Conservation (phyloP, 768 basidiomycete species). For the Tricholoma bakamatsutake region DNA sequence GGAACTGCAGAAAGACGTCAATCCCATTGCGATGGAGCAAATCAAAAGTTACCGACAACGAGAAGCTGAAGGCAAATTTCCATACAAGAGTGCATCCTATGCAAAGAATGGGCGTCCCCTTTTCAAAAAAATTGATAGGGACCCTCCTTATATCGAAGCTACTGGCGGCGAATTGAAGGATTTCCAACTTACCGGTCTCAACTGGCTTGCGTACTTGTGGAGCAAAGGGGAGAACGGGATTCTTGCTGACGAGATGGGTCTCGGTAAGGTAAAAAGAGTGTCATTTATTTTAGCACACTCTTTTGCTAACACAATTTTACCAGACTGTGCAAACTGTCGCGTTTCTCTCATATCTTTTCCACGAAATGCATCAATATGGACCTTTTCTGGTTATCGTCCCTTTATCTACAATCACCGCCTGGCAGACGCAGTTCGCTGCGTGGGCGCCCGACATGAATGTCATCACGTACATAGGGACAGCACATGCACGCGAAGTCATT, state of each 20-base stretch:
- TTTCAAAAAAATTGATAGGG: conserved; percentile 79
- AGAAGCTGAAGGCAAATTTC: conserved; percentile 75
- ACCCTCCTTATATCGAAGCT: conserved; percentile 75
- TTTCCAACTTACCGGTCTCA: conserved; percentile 96
- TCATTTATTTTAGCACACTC: background rate
- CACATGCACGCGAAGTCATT: conserved; percentile 83
- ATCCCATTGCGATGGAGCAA: conserved; percentile 66
- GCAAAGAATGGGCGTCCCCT: conserved; percentile 60
- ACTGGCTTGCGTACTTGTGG: conserved; percentile 99
- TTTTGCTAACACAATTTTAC: background rate
- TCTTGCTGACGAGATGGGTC: conserved; percentile 98
- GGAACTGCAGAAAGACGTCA: conserved; percentile 82
- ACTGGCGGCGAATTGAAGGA: conserved; percentile 91
- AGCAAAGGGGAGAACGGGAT: conserved; percentile 93
- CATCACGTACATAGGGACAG: conserved; percentile 93
- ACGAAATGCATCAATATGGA: conserved; percentile 87
- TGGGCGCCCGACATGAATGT: conserved; percentile 98
- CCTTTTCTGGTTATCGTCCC: conserved; percentile 98
- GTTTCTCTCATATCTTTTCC: conserved; percentile 92
- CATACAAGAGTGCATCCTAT: conserved; percentile 76
- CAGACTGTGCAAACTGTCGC: conserved; percentile 95
- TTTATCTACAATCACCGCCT: conserved; percentile 95
- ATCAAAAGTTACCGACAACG: conserved; percentile 77
- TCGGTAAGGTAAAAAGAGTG: conserved; percentile 70
- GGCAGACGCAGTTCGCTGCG: conserved; percentile 89